A percentile compares a stretch with the other conserved stretches of the same genome.
phyloP scores from a whole-genome alignment of 2,329 filamentous ascomycete species.

The Mollisia scopiformis region DNA sequence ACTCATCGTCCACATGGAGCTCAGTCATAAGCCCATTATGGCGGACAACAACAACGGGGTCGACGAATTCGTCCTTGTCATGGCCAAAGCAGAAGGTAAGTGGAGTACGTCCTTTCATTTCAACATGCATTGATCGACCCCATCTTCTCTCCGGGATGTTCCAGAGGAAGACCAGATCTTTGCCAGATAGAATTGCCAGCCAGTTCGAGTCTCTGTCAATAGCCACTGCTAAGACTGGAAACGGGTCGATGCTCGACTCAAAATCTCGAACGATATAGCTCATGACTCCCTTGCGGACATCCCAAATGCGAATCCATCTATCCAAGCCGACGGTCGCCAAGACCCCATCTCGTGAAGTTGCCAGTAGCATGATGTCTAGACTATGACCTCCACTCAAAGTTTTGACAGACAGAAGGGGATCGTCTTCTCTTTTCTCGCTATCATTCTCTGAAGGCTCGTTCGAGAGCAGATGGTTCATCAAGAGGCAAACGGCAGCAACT shows the following conservation, averaged over 20 bases:
- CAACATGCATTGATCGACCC: conserved; percentile 56
- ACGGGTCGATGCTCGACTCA: conserved; percentile 45
- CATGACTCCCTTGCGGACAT: conserved; percentile 47
- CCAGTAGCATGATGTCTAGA: conserved; percentile 70
- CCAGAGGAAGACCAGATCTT: conserved; percentile 64
- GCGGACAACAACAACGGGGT: conserved; percentile 62
- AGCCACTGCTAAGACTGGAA: conserved; percentile 64
- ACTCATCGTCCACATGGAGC: conserved; percentile 49
- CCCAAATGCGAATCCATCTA: conserved; percentile 68
- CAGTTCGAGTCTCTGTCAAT: conserved; percentile 67
- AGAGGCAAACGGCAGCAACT: conserved; percentile 65
- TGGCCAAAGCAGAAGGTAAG: conserved; percentile 66
- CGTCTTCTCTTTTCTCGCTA: conserved; percentile 48
- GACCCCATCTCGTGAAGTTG: conserved; percentile 63
- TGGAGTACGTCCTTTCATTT: conserved; percentile 60
- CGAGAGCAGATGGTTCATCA: conserved; percentile 77
- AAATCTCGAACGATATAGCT: conserved; percentile 43
- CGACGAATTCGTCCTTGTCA: conserved; percentile 39
- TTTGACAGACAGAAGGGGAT: conserved; percentile 59
- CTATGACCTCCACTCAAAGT: conserved; percentile 65
- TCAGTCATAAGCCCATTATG: conserved; percentile 67
- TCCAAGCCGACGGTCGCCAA: conserved; percentile 74
- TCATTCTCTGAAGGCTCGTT: conserved; percentile 52
- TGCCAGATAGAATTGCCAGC: conserved; percentile 66
- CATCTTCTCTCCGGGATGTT: conserved; percentile 60